These are phyloP conservation scores for Giardia muris DNA, from an alignment of 208 protist species.

Conservation along the genomic window DNA sequence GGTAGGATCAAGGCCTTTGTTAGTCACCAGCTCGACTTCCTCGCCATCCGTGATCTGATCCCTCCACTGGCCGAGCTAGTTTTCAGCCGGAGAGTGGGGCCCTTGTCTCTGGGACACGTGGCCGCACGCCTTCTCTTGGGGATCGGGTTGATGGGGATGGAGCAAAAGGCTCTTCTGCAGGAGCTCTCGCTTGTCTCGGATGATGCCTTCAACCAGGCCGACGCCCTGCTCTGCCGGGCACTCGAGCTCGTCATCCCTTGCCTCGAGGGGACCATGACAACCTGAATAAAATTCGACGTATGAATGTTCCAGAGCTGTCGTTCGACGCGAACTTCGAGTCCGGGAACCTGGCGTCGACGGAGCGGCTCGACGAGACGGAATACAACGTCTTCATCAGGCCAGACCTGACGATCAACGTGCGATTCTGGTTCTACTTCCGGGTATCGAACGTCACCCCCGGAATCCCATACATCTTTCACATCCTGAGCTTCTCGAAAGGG, in stretches of 20 bases:
- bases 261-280: not conserved
- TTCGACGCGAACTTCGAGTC: constrained; percentile 27
- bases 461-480: constrained; percentile 11
- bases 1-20: not conserved
- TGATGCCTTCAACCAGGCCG: not conserved
- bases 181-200: not conserved
- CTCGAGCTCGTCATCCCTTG: not conserved
- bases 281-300: not conserved
- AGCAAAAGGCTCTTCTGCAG: not conserved
- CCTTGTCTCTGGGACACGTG: not conserved
- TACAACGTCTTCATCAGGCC: constrained; percentile 24
- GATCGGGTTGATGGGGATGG: not conserved
- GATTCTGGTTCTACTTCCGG: constrained; percentile 26
- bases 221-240: not conserved
- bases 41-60: not conserved
- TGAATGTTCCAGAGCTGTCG: not conserved
- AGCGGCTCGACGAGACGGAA: not conserved
- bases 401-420: not conserved
- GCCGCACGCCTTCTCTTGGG: not conserved
- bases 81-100: not conserved
- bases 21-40: not conserved
- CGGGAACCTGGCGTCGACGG: constrained; percentile 14
- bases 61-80: not conserved
- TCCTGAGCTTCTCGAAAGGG: not conserved
- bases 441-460: not conserved